Conservation (phyloP, 116 monocot species). For the Phalaenopsis hybrid region DNA sequence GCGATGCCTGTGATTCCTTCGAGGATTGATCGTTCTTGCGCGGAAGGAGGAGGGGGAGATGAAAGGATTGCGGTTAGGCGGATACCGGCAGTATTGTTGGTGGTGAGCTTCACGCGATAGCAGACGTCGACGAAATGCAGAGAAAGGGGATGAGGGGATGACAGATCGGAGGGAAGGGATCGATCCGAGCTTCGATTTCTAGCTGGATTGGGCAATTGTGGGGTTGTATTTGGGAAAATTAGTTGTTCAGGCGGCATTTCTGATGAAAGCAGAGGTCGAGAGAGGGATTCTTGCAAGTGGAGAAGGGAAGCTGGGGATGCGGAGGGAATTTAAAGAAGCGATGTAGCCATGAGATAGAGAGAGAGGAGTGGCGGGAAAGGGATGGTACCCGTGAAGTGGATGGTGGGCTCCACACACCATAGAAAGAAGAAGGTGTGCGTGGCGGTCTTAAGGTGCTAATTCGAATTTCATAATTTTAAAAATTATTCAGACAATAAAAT, state of each 20-base stretch:
- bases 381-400: not conserved
- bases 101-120: slow-evolving; percentile 42
- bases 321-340: not conserved
- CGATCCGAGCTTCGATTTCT: too few relatives aligned
- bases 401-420: not conserved
- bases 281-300: not conserved
- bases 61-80: slow-evolving; percentile 1
- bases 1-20: slow-evolving; percentile 51
- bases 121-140: slow-evolving; percentile 63
- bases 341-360: not conserved
- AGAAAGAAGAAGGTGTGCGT: not conserved
- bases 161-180: not conserved
- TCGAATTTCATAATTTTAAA: too few relatives aligned
- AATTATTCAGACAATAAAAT: too few relatives aligned
- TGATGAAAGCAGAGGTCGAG: not conserved
- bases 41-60: not conserved
- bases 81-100: slow-evolving; percentile 2
- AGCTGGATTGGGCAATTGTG: too few relatives aligned
- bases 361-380: not conserved
- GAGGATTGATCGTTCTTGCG: slow-evolving; percentile 49
- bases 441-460: too few relatives aligned
- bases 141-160: slow-evolving; percentile 23
- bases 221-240: too few relatives aligned
- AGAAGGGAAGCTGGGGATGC: not conserved
- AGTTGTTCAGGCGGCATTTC: not conserved